phyloP scores from a whole-genome alignment of 495 filamentous ascomycete genomes.

The Penicillium taxi region DNA sequence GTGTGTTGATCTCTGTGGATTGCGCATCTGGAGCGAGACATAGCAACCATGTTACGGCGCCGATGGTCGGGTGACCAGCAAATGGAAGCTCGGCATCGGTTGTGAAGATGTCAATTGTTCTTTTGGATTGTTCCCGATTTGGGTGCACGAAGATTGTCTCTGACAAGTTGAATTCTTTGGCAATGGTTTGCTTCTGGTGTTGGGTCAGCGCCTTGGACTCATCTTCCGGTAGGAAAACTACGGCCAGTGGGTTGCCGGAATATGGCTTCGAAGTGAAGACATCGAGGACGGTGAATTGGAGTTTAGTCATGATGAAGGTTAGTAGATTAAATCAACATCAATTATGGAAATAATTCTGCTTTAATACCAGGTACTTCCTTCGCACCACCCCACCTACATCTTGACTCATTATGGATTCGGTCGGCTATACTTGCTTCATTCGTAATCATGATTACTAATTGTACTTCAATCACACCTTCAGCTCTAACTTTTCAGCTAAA shows the following conservation, averaged over 20 bases:
- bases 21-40: slow-evolving; percentile 26
- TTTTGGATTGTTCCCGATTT: slow-evolving; percentile 10
- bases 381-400: too few relatives aligned
- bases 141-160: slow-evolving; percentile 73
- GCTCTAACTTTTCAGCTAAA: too few relatives aligned
- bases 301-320: slow-evolving; percentile 16
- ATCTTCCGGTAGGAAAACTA: slow-evolving; percentile 33
- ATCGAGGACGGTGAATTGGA: slow-evolving; percentile 34
- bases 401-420: slow-evolving; percentile 1
- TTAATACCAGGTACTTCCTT: too few relatives aligned
- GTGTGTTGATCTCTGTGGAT: slow-evolving; percentile 23
- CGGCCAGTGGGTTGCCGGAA: slow-evolving; percentile 33
- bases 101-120: slow-evolving; percentile 67
- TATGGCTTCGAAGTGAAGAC: slow-evolving; percentile 38
- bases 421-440: too few relatives aligned
- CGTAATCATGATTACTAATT: too few relatives aligned
- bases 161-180: slow-evolving; percentile 75
- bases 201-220: slow-evolving; percentile 21
- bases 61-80: slow-evolving; percentile 73
- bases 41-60: slow-evolving; percentile 50
- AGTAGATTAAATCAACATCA: neutral
- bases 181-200: slow-evolving; percentile 45
- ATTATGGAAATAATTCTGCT: neutral
- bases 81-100: slow-evolving; percentile 56
- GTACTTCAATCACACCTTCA: too few relatives aligned